These are phyloP conservation scores for Silene latifolia DNA, from an alignment of 148 eudicot species.

Conservation along the genomic window DNA sequence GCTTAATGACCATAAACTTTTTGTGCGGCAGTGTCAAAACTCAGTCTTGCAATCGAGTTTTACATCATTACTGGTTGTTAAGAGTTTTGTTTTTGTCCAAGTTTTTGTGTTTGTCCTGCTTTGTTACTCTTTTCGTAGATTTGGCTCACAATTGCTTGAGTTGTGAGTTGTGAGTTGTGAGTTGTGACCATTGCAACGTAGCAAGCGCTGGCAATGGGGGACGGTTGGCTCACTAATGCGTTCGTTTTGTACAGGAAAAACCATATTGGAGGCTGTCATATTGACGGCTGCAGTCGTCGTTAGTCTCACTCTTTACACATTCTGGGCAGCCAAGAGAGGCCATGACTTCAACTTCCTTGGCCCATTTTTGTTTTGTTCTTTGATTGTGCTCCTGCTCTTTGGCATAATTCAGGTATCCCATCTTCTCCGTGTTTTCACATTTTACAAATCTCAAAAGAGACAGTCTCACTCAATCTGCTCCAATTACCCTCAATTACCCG, in stretches of 20 bases:
- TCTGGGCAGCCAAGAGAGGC: conserved; percentile 84
- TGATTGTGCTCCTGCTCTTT: conserved; percentile 43
- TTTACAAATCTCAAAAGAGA: not conserved
- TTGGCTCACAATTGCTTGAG: too few relatives aligned
- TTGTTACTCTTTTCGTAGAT: too few relatives aligned
- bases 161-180: too few relatives aligned
- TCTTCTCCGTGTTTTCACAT: not conserved
- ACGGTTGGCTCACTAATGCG: not conserved
- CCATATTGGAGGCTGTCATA: conserved; percentile 60
- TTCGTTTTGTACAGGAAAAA: conserved; percentile 46
- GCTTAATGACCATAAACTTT: too few relatives aligned
- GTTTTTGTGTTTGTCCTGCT: too few relatives aligned
- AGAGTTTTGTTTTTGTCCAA: too few relatives aligned
- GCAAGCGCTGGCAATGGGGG: not conserved
- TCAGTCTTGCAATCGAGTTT: too few relatives aligned
- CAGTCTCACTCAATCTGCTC: not conserved
- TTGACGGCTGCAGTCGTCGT: conserved; percentile 67
- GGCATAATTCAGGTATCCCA: conserved; percentile 53
- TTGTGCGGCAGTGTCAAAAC: too few relatives aligned
- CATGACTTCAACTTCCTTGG: conserved; percentile 69
- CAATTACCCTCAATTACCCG: too few relatives aligned
- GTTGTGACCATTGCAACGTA: too few relatives aligned
- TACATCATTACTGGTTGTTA: too few relatives aligned
- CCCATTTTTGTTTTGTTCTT: conserved; percentile 59
- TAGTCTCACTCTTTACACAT: conserved; percentile 73